Evolutionary conservation across 208 protist species (phyloP).

Genomic region (Leishmania tarentolae): DNA sequence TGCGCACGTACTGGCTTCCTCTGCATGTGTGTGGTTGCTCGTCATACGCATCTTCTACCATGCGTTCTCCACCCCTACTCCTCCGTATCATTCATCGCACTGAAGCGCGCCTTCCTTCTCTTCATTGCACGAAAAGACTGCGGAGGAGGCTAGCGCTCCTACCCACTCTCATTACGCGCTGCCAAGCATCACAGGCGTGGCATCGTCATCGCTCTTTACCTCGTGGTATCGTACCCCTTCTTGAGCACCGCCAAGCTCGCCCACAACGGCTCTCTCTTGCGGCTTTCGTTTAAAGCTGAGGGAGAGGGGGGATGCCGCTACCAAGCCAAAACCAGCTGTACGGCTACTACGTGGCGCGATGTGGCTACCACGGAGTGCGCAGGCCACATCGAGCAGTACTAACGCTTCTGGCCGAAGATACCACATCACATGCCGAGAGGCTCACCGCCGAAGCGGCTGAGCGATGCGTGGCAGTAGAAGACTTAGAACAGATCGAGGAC

Average conservation of each 20-base stretch:
- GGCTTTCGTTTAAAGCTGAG: neutral
- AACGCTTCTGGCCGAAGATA: slow-evolving; percentile 54
- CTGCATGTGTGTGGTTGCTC: neutral
- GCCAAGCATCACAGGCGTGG: neutral
- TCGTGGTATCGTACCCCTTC: neutral
- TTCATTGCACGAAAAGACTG: neutral
- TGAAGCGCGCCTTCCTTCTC: neutral
- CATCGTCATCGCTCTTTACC: neutral
- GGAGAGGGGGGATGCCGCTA: slow-evolving; percentile 9
- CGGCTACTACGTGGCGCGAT: slow-evolving; percentile 63
- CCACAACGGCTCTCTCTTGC: neutral
- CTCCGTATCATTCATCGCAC: neutral
- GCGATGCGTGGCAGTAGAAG: slow-evolving; percentile 33
- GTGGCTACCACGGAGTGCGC: slow-evolving; percentile 54
- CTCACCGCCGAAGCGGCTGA: slow-evolving; percentile 36
- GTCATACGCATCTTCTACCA: neutral
- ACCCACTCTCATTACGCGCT: neutral
- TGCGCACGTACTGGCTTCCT: neutral
- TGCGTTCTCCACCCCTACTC: neutral
- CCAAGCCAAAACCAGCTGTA: slow-evolving; percentile 73
- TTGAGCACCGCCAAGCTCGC: neutral
- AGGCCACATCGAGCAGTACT: slow-evolving; percentile 60
- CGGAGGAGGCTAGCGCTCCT: neutral
- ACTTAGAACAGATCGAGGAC: slow-evolving; percentile 45
- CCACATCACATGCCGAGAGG: slow-evolving; percentile 33